Base-by-base conservation (phyloP, 352 stramenopile species). In the Halophytophthora batemanensis region DNA sequence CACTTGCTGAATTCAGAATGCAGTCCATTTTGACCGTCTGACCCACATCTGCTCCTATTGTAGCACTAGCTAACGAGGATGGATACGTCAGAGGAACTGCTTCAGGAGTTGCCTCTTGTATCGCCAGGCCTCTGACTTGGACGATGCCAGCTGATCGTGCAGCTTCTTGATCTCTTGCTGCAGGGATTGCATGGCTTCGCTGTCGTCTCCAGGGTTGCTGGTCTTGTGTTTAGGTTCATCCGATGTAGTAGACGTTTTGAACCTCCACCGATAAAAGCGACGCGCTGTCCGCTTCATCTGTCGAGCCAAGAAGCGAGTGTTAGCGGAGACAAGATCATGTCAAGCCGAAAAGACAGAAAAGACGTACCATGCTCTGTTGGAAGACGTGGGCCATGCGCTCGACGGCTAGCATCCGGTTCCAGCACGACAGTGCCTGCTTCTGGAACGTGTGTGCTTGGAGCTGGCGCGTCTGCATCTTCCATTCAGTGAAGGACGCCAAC, bases 21-120 rank as follows among this genome's bases (percentile, higher is more conserved):
- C 13, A 43, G 47, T 17, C 18, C 48, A 45, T 6, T 28, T 53
- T 18, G 48, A 31, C 6, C 17, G 42, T 54, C 18, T 44, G 31
- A 13, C 10, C 45, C 48, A 31, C 25, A 31, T 31, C 8, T 31
- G 25, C 25, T 4, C 8, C 8, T 31, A 8, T 31, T 31, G 25
- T 8, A 31, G 25, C 25, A 31, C 4, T 31, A 8, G 8, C 25
- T 31, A 31, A 38, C 22, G 34, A 31, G 25, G 36, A 8, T 31
- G 25, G 4, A 6, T 31, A n/a, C 13, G 14, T 73, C 43, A 76
- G 8, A 89, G 48, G 28, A 87, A 88, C 45, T 91, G 74, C 60
- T 89, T 86, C 15, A 91, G 64, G 38, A 89, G 53, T 67, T 91
- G 81, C 13, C 76, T 72, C 56, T 89, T 91, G 74, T 88, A 87